These are phyloP conservation scores for Bonia amplexicaulis DNA, from an alignment of 176 grass and related monocot species.

Conservation along the genomic window DNA sequence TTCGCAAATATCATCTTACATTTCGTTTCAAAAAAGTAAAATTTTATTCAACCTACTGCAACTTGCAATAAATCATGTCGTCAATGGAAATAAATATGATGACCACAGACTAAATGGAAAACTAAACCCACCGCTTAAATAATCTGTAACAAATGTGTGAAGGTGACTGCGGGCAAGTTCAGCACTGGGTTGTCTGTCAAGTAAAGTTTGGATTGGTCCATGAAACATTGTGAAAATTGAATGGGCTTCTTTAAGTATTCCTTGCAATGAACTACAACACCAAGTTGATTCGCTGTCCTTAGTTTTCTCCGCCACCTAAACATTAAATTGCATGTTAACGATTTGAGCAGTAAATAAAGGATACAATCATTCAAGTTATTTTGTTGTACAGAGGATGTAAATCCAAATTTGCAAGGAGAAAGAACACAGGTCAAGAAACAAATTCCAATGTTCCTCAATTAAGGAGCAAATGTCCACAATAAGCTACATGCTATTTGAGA, in stretches of 20 bases:
- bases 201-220: slow-evolving; percentile 66
- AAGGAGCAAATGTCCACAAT: background rate
- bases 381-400: background rate
- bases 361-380: slow-evolving; percentile 15
- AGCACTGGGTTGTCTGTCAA: slow-evolving; percentile 85
- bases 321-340: slow-evolving; percentile 15
- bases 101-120: background rate
- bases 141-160: slow-evolving; percentile 78
- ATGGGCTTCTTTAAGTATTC: slow-evolving; percentile 83
- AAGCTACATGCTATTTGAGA: background rate
- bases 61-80: background rate
- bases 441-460: slow-evolving; percentile 6
- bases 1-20: background rate
- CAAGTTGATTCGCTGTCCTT: slow-evolving; percentile 69
- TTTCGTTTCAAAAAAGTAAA: background rate
- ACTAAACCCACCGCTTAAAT: slow-evolving; percentile 70
- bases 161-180: slow-evolving; percentile 77
- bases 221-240: slow-evolving; percentile 85
- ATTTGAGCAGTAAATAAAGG: slow-evolving; percentile 13
- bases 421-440: background rate
- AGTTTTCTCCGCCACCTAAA: slow-evolving; percentile 83
- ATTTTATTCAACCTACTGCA: background rate
- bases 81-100: background rate
- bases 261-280: slow-evolving; percentile 57
- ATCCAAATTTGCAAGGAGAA: background rate